These are phyloP conservation scores for Trichoderma simmonsii DNA, from an alignment of 2,329 filamentous ascomycete species.

Conservation along the genomic window DNA sequence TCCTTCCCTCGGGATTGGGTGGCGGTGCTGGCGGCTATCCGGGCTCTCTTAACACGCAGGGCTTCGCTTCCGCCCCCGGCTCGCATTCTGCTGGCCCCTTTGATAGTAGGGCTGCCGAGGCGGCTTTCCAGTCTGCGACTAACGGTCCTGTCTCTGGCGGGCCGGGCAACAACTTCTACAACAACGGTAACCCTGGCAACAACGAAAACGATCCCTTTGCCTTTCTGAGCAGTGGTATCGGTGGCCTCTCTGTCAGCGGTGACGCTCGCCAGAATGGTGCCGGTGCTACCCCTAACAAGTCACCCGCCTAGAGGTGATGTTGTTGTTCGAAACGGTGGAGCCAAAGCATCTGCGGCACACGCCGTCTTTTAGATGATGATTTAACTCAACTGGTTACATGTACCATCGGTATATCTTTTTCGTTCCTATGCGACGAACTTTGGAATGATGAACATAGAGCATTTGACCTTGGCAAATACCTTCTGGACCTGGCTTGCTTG, in stretches of 20 bases:
- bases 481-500: constrained; percentile 41
- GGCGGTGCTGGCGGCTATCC: constrained; percentile 69
- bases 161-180: constrained; percentile 54
- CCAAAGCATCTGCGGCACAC: constrained; percentile 27
- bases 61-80: constrained; percentile 68
- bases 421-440: constrained; percentile 31
- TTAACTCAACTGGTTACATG: constrained; percentile 22
- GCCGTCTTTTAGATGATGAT: constrained; percentile 28
- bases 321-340: constrained; percentile 14
- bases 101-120: constrained; percentile 89
- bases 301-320: constrained; percentile 47
- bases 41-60: constrained; percentile 72
- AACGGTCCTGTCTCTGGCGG: constrained; percentile 77
- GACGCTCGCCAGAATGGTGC: constrained; percentile 63
- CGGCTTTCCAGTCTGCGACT: constrained; percentile 85
- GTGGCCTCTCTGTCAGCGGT: constrained; percentile 67
- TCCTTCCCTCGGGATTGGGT: constrained; percentile 82
- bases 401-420: constrained; percentile 28
- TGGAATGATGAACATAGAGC: constrained; percentile 45
- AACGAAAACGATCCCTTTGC: constrained; percentile 73
- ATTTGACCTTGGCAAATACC: constrained; percentile 44
- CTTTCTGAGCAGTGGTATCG: constrained; percentile 72
- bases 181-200: constrained; percentile 63
- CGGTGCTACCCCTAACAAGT: constrained; percentile 56
- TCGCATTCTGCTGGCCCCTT: constrained; percentile 84